Evolutionary conservation across 2,329 filamentous ascomycete species (phyloP), one percentile per base, ranked within the genome.

Genomic region (Pseudofabraea citricarpa): DNA sequence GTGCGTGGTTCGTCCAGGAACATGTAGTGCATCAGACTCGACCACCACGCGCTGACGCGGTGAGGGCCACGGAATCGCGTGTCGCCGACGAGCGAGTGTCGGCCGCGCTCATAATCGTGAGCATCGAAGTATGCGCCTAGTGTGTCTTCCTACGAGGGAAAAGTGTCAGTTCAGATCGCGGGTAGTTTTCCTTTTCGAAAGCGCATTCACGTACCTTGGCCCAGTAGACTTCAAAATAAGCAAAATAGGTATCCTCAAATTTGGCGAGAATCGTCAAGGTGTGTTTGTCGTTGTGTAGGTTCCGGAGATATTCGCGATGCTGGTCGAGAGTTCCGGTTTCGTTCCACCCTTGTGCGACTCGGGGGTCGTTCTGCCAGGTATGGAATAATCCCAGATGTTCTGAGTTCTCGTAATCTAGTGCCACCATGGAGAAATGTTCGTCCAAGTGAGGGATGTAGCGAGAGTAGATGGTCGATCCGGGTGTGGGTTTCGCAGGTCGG

Each of bases 201-300:
- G n/a, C n/a, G n/a, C n/a, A n/a, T n/a, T n/a, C n/a, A 33, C 63
- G 49, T 65, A 77, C 75, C 69, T 80, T 81, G 26, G 80, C 83
- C 85, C 85, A 90, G 62, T 90, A 90, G 2, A 90, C 70, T 62
- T 91, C 87, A 59, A 87, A 90, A 61, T 90, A 90, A 0, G 84
- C 81, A 61, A 90, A 90, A 37, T 70, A 75, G 2, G 72, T 73
- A 22, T 85, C 82, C 44, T 90, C 77, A 60, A 88, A 91, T 20
- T 75, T 74, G 6, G 81, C 87, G 46, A 90, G 69, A 36, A 90
- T 69, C 19, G 81, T 77, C 41, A 89, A 67, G 49, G 83, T 77
- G 63, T 90, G 86, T 21, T 83, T 79, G 60, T 90, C 86, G 35
- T 78, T 74, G 56, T 88, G 79, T 43, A 85, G 72, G 51, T 76